A percentile compares a stretch with the other conserved stretches of the same genome.
These are phyloP conservation scores for Hypsizygus ulmarius DNA, from an alignment of 1,284 basidiomycete species.

Conservation along the genomic window DNA sequence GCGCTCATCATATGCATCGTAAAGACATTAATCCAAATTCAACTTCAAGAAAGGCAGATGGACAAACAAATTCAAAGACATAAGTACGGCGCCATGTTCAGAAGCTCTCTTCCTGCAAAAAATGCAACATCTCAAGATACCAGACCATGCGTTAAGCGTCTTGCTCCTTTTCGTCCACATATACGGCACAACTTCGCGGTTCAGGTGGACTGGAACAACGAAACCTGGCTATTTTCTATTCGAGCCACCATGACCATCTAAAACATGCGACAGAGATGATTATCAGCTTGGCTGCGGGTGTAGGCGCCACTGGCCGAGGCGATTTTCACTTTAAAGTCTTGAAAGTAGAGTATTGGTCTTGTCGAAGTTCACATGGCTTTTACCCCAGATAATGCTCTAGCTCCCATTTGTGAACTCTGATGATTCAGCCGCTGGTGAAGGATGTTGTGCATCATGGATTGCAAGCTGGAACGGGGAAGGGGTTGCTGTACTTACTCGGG, in stretches of 20 bases:
- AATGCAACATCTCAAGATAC: constrained; percentile 46
- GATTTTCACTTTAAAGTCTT: constrained; percentile 59
- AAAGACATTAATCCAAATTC: too few species aligned
- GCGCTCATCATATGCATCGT: too few species aligned
- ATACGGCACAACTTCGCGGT: constrained; percentile 63
- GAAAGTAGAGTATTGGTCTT: constrained; percentile 38
- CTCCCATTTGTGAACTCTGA: constrained; percentile 50
- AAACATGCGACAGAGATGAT: constrained; percentile 36
- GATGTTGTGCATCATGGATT: constrained; percentile 58
- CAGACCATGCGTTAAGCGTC: constrained; percentile 50
- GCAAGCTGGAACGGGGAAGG: constrained; percentile 55
- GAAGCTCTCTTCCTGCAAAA: constrained; percentile 35
- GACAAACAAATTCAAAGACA: too few species aligned
- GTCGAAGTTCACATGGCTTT: background rate
- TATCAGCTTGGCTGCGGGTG: constrained; percentile 39
- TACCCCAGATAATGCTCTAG: constrained; percentile 28
- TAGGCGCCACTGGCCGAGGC: constrained; percentile 47
- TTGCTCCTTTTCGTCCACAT: constrained; percentile 46
- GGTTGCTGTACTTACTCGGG: constrained; percentile 59
- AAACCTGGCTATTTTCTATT: constrained; percentile 53
- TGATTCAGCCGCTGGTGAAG: constrained; percentile 44
- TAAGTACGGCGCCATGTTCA: too few species aligned
- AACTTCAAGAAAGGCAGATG: too few species aligned
- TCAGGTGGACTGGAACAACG: constrained; percentile 52
- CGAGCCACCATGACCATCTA: constrained; percentile 37